Evolutionary conservation across 306 rosid species (phyloP).

Genomic region (Malus sylvestris): DNA sequence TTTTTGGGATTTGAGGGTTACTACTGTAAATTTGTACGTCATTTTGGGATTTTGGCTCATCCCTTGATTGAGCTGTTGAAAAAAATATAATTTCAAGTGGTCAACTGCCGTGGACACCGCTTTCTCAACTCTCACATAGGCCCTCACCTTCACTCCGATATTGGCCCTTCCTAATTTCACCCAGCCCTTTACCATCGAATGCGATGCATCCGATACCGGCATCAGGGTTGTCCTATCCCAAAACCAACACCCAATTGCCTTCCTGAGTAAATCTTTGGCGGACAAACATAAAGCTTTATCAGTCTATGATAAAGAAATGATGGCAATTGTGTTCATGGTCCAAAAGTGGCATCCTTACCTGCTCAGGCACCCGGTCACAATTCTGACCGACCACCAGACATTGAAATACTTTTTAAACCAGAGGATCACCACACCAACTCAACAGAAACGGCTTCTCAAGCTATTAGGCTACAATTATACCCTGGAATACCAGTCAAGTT

Average conservation of each 20-base stretch:
- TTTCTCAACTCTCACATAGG: too few relatives aligned
- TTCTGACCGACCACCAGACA: not conserved
- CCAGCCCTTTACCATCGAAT: not conserved
- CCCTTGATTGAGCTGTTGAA: too few relatives aligned
- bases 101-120: too few relatives aligned
- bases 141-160: too few relatives aligned
- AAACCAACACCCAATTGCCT: not conserved
- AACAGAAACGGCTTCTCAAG: not conserved
- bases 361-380: not conserved
- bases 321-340: not conserved
- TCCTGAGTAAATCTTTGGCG: not conserved
- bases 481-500: accelerated
- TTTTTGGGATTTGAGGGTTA: too few relatives aligned
- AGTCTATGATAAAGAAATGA: not conserved
- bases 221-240: not conserved
- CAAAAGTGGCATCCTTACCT: not conserved
- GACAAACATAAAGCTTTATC: too few relatives aligned
- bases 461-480: not conserved
- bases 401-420: not conserved
- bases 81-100: too few relatives aligned
- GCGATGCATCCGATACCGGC: accelerated
- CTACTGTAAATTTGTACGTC: too few relatives aligned
- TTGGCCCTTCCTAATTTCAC: too few relatives aligned
- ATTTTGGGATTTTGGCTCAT: too few relatives aligned
- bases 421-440: not conserved